Evolutionary conservation across 495 filamentous ascomycete genomes (phyloP).

Genomic region (Lophium mytilinum): DNA sequence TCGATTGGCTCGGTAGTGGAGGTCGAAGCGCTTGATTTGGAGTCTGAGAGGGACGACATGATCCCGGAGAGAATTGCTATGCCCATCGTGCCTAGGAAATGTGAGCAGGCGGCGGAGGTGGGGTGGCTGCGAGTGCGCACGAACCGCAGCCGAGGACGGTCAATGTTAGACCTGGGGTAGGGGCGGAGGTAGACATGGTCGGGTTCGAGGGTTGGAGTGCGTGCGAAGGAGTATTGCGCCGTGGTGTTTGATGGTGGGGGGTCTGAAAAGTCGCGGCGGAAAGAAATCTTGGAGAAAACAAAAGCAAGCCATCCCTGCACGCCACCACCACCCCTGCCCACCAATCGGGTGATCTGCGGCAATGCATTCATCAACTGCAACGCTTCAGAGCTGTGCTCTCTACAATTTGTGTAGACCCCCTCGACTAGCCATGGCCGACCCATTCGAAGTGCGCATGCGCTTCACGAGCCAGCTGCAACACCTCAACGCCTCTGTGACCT

Average conservation of each 20-base stretch:
- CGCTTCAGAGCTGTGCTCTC: not conserved
- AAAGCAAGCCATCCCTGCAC: too few relatives aligned
- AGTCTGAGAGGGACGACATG: conserved; percentile 51
- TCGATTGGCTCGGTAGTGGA: conserved; percentile 43
- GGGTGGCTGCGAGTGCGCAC: conserved; percentile 19
- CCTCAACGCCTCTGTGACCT: conserved; percentile 80
- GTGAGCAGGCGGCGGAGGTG: conserved; percentile 1
- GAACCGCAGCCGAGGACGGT: conserved; percentile 67
- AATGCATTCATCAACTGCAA: not conserved
- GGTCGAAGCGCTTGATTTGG: conserved; percentile 44
- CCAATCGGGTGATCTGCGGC: not conserved
- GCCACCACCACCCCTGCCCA: too few relatives aligned
- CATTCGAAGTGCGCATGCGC: conserved; percentile 96
- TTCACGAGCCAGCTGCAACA: conserved; percentile 83
- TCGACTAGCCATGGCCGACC: conserved; percentile 68
- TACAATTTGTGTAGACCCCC: not conserved
- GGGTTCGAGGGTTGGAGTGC: too few relatives aligned
- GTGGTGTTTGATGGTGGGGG: too few relatives aligned
- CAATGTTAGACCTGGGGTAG: conserved; percentile 45
- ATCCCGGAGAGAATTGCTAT: conserved; percentile 79
- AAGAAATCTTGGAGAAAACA: not conserved
- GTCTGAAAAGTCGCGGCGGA: not conserved
- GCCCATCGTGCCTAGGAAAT: conserved; percentile 60
- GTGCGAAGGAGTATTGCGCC: too few relatives aligned
- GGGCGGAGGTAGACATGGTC: too few relatives aligned